Base-by-base conservation (phyloP, 352 stramenopile species). In the Phytophthora kernoviae region DNA sequence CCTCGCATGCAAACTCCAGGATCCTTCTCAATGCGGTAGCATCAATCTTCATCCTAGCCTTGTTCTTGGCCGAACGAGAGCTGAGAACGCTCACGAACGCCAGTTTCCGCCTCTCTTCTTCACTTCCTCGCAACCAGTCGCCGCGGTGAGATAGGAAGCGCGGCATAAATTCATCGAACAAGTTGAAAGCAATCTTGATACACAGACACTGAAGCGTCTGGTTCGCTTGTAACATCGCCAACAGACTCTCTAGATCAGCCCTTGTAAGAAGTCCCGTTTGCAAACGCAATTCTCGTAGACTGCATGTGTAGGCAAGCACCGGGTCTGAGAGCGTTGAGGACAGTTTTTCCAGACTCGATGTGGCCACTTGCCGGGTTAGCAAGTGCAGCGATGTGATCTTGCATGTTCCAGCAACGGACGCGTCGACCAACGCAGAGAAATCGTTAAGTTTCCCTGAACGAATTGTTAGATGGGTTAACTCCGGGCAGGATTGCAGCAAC, bases 161-260 rank as follows among this genome's bases (percentile, higher is more conserved):
- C 17, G 54, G 58, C 48, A 68, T 65, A 39, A 46, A 73, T 30
- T 47, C 40, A 11, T 65, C 58, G 21, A 69, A 68, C n/a, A 73
- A 46, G 43, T 54, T 30, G 24, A 69, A 73, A 12, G 52, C n/a
- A 26, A 73, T 54, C n/a, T 65, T 48, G 14, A 68, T 45, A 34
- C 61, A 52, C 42, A 73, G 26, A 18, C 47, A 54, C 34, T 37
- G 30, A 21, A 73, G 58, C 11, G 65, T 73, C 3, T 45, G 54
- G 49, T 66, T 73, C 14, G 17, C 27, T 11, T 54, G 24, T 0
- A 73, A 20, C 18, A 69, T 36, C 2, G 12, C 5, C 11, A 73
- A 34, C 11, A 73, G 26, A 46, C 18, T 18, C 9, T 65, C 59
- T 18, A 69, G 18, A 24, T 66, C 59, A 0, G 24, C 8, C 20